These are phyloP conservation scores for Aspergillus diversus DNA, from an alignment of 495 filamentous ascomycete species.

Conservation along the genomic window DNA sequence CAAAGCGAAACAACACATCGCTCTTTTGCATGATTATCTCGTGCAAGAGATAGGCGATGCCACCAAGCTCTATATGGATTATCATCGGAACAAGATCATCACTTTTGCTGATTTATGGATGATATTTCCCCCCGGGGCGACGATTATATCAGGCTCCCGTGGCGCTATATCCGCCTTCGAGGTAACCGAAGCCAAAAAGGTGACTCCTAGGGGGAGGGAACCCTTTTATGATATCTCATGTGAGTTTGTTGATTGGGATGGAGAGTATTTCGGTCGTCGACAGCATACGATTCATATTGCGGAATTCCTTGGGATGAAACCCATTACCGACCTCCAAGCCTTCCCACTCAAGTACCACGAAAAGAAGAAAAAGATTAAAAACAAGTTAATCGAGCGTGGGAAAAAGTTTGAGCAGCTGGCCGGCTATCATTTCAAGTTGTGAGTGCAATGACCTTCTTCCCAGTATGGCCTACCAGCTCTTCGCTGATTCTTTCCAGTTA, in stretches of 20 bases:
- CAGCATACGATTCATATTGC: neutral
- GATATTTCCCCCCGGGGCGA: neutral
- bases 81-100: constrained; percentile 1
- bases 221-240: neutral
- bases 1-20: neutral
- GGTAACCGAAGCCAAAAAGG: neutral
- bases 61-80: neutral
- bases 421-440: constrained; percentile 4
- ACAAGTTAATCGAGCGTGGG: neutral
- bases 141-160: neutral
- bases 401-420: neutral
- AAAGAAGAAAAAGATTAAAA: neutral
- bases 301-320: neutral
- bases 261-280: neutral
- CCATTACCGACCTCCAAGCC: neutral
- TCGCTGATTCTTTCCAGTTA: neutral
- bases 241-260: constrained; percentile 4
- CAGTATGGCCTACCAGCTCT: neutral
- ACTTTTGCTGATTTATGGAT: neutral
- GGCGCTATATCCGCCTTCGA: neutral
- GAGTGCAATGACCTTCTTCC: neutral
- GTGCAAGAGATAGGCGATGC: neutral
- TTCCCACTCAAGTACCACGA: neutral
- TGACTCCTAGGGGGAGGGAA: no score
- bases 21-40: neutral